Conservation (phyloP, 225 moss, liverwort and hornwort species). For the Ulota crispa region DNA sequence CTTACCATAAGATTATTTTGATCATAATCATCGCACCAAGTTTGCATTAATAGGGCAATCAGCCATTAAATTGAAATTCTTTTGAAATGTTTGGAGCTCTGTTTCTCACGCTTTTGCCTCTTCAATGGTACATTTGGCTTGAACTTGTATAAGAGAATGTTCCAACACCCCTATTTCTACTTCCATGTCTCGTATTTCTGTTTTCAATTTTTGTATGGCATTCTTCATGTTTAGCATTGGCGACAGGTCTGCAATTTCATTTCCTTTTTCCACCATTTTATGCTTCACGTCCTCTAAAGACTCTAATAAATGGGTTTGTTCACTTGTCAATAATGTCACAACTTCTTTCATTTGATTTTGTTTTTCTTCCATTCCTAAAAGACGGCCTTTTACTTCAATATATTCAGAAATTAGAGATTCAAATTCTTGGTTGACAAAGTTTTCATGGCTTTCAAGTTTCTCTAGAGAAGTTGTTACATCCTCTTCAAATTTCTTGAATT, state of each 20-base stretch:
- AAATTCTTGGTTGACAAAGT: constrained; percentile 63
- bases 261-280: constrained; percentile 66
- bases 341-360: constrained; percentile 20
- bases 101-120: background rate
- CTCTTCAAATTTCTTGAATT: constrained; percentile 46
- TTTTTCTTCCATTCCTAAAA: constrained; percentile 34
- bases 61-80: too few species aligned
- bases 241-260: constrained; percentile 58
- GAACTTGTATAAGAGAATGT: constrained; percentile 46
- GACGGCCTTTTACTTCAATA: constrained; percentile 17
- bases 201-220: constrained; percentile 43
- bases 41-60: too few species aligned
- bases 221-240: constrained; percentile 69
- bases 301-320: constrained; percentile 32
- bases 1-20: too few species aligned
- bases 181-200: constrained; percentile 67
- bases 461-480: constrained; percentile 41
- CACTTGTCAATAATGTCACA: background rate
- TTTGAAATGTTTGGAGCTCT: background rate
- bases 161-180: constrained; percentile 59
- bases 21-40: too few species aligned
- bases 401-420: constrained; percentile 46
- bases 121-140: background rate
- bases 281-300: constrained; percentile 58
- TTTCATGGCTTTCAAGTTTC: constrained; percentile 66